Evolutionary conservation across 1,284 basidiomycete species (phyloP), one percentile per base, ranked within the genome.

Genomic region (Wallemia ichthyophaga): DNA sequence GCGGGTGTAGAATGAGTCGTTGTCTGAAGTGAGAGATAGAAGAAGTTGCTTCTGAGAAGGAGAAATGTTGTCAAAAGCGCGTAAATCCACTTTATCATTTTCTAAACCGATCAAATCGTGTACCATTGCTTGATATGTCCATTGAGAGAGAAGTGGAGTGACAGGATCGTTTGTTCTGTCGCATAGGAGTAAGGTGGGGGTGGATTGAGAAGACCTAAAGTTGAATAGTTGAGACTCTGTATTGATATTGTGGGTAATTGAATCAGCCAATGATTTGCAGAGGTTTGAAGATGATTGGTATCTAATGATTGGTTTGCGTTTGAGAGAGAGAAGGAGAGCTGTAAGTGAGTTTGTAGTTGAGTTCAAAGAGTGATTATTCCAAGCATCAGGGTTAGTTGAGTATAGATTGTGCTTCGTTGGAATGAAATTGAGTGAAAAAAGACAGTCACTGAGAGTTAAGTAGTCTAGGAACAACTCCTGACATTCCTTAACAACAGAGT

Each of bases 121-220:
- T 0, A 96, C 92, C 92, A 98, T 96, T 1, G 94, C 94, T 69
- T 98, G 92, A 71, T 98, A 98, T 15, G 94, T 98, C 94, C 94
- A 98, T 69, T 95, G 94, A 1, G 86, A 85, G 26, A 99, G 75
- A n/a, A 99, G 72, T 1, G 94, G 94, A 0, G 94, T 98, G 17
- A 98, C 88, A 1, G 94, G 94, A 68, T 99, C 94, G 70, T 95
- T 95, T 62, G 92, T 75, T 60, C 94, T 78, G 72, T 99, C 94
- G 60, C 85, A 74, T 63, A 85, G 82, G 58, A 85, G 74, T 21
- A 86, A 71, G 48, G 85, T 66, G 11, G 84, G 83, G 1, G 82
- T 75, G 9, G 82, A 76, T 70, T 84, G 82, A 1, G 81, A 82
- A 58, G 77, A 71, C 55, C 82, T 74, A 68, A 85, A 85, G 66